These are phyloP conservation scores for Uromyces viciae-fabae DNA, from an alignment of 1,284 basidiomycete species.

Conservation along the genomic window DNA sequence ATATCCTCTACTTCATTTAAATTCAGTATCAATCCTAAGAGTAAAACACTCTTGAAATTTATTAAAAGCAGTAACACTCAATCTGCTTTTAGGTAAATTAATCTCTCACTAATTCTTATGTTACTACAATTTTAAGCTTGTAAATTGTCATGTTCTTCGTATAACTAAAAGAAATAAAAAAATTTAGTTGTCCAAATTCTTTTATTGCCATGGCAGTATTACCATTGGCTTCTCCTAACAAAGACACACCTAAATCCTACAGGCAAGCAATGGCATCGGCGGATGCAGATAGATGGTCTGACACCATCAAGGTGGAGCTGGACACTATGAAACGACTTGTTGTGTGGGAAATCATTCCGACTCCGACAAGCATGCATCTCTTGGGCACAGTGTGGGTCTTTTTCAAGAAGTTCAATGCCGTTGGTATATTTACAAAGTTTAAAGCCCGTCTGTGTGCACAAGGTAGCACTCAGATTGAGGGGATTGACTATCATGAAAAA, in stretches of 20 bases:
- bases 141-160: no score
- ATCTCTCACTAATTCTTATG: no score
- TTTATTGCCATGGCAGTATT: no score
- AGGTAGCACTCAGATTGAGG: neutral
- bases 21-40: no score
- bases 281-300: neutral
- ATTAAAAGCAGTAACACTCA: no score
- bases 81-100: no score
- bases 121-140: no score
- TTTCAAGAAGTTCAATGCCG: neutral
- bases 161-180: no score
- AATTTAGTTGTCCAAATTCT: no score
- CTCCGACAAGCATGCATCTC: neutral
- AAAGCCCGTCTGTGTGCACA: neutral
- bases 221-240: no score
- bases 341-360: neutral
- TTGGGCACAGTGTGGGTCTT: neutral
- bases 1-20: no score
- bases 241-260: neutral
- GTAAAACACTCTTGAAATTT: no score
- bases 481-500: neutral
- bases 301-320: neutral
- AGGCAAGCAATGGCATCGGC: neutral
- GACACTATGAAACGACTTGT: neutral
- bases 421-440: neutral